phyloP scores from a whole-genome alignment of 106 monocot species.

The Acorus calamus region DNA sequence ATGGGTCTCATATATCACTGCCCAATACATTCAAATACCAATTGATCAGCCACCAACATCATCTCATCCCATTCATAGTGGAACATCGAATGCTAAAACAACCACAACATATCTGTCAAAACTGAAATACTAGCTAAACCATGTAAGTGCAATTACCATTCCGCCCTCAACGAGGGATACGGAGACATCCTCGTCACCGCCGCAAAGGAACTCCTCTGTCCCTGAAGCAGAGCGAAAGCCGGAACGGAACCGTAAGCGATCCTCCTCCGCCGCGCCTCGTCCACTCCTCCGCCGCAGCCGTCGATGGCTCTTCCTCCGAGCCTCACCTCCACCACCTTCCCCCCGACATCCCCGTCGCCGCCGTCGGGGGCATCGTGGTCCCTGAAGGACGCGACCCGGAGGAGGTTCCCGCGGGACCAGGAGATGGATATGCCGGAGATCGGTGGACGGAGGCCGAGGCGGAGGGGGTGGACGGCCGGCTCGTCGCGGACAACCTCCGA shows the following conservation, averaged over 20 bases:
- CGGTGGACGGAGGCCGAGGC: constrained; percentile 49
- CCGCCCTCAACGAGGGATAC: constrained; percentile 18
- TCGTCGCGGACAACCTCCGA: constrained; percentile 8
- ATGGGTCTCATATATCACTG: too few relatives aligned
- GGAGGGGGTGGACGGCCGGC: constrained; percentile 39
- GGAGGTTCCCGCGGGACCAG: constrained; percentile 67
- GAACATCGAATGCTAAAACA: background rate
- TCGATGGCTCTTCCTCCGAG: constrained; percentile 15
- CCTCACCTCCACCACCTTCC: constrained; percentile 54
- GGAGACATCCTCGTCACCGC: constrained; percentile 26
- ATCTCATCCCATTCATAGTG: too few relatives aligned
- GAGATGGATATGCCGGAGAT: constrained; percentile 56
- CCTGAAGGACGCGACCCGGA: constrained; percentile 75
- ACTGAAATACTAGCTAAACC: background rate
- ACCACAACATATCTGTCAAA: background rate
- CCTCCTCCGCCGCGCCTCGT: constrained; percentile 55
- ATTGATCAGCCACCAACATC: too few relatives aligned
- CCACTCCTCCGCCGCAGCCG: constrained; percentile 22
- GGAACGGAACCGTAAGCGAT: constrained; percentile 74
- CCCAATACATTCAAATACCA: too few relatives aligned
- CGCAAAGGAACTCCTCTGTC: constrained; percentile 45
- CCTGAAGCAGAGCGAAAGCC: constrained; percentile 75
- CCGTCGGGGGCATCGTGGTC: background rate
- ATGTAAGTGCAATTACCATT: constrained; percentile 26
- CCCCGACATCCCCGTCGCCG: constrained; percentile 25